Percentiles rank a stretch among this genome's conserved stretches.
Conservation (phyloP, 176 grass and related monocot species). For the Cenchrus americanus region DNA sequence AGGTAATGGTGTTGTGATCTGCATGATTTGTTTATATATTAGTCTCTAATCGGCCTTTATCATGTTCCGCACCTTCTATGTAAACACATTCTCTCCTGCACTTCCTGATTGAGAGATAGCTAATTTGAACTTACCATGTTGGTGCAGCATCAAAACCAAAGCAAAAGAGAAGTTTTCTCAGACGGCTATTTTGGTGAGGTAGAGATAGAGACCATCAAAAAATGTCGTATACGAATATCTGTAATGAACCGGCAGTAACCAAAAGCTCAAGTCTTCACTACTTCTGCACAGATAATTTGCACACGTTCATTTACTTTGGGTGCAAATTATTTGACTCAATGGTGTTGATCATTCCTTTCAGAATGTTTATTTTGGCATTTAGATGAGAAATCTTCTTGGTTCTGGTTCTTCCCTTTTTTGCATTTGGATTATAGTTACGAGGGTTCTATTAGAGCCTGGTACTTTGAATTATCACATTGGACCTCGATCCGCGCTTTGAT, state of each 20-base stretch:
- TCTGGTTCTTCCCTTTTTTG: not conserved
- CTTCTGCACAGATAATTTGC: not conserved
- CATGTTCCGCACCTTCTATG: not conserved
- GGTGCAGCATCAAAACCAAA: conserved; percentile 44
- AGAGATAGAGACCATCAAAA: not conserved
- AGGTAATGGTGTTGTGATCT: conserved; percentile 47
- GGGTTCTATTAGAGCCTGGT: not conserved
- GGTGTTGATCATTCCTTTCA: not conserved
- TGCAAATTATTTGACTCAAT: not conserved
- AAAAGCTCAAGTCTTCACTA: not conserved
- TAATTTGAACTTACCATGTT: conserved; percentile 10
- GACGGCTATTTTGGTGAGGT: conserved; percentile 48
- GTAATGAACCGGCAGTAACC: not conserved
- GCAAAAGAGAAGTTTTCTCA: conserved; percentile 41
- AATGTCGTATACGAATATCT: not conserved
- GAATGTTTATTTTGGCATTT: not conserved
- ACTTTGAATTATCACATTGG: not conserved
- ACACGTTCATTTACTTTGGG: not conserved
- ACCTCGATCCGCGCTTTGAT: no score
- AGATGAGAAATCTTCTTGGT: not conserved
- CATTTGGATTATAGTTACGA: not conserved
- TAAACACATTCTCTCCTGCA: not conserved
- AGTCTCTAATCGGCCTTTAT: not conserved
- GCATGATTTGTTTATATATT: not conserved
- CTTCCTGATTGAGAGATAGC: conserved; percentile 16